These are phyloP conservation scores for Colletotrichum aenigma DNA, from an alignment of 2,329 filamentous ascomycete genomes.

Conservation along the genomic window DNA sequence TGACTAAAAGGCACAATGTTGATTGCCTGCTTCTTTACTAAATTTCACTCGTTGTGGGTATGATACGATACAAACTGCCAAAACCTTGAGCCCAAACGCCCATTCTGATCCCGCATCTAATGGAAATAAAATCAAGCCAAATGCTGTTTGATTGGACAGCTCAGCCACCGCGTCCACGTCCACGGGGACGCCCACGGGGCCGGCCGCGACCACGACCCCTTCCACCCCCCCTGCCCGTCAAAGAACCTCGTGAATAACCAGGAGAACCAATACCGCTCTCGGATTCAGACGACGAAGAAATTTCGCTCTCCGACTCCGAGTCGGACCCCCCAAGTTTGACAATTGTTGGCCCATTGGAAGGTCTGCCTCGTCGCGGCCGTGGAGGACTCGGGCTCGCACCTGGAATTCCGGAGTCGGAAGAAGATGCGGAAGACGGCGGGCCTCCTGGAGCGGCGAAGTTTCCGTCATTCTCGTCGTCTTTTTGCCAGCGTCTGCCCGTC, in stretches of 20 bases:
- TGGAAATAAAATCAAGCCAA: background rate
- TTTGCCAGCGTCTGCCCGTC: background rate
- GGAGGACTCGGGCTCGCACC: background rate
- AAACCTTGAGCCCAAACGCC: background rate
- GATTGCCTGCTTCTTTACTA: background rate
- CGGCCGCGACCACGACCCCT: constrained; percentile 9
- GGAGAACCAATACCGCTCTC: constrained; percentile 6
- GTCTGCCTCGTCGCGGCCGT: background rate
- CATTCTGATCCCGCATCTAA: background rate
- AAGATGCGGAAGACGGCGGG: background rate
- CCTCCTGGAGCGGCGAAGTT: background rate
- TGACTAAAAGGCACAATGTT: background rate
- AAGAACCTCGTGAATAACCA: background rate
- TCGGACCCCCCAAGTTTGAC: constrained; percentile 16
- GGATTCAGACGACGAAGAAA: constrained; percentile 4
- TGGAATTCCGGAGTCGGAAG: constrained; percentile 9
- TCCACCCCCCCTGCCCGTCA: background rate
- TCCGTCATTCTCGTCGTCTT: background rate
- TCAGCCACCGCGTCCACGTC: background rate
- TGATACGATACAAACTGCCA: background rate
- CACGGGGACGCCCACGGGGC: background rate
- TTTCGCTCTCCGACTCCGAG: constrained; percentile 16
- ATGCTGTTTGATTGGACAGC: background rate
- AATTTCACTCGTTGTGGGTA: background rate
- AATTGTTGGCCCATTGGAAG: constrained; percentile 1